Conservation (phyloP, 352 stramenopile species). For the Globisporangium camurandrum region DNA sequence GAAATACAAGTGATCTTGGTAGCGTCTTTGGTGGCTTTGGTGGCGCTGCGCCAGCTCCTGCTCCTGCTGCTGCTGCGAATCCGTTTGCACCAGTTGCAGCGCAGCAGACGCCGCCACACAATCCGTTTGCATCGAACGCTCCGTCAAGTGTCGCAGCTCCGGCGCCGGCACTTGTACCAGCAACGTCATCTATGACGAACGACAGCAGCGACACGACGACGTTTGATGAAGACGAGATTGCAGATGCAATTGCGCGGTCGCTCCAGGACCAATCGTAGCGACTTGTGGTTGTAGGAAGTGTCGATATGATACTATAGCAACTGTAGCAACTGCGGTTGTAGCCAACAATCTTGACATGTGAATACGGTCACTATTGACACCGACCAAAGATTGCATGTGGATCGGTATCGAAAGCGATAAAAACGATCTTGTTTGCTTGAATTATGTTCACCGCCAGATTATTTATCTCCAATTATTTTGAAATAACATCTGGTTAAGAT, state of each 20-base stretch:
- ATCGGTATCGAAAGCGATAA: too few relatives aligned
- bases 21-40: slow-evolving; percentile 6
- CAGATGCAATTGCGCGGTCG: slow-evolving; percentile 65
- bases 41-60: slow-evolving; percentile 6
- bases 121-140: slow-evolving; percentile 25
- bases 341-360: too few relatives aligned
- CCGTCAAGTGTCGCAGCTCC: slow-evolving; percentile 1
- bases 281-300: not conserved
- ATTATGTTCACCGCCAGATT: too few relatives aligned
- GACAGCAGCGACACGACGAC: slow-evolving; percentile 14
- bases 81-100: slow-evolving; percentile 23
- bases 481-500: too few relatives aligned
- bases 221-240: slow-evolving; percentile 77
- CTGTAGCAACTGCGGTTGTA: too few relatives aligned
- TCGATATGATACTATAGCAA: not conserved
- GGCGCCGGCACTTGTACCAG: slow-evolving; percentile 22
- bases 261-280: slow-evolving; percentile 49
- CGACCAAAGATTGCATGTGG: too few relatives aligned
- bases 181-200: slow-evolving; percentile 8
- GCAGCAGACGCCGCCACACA: slow-evolving; percentile 16
- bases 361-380: too few relatives aligned
- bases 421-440: too few relatives aligned
- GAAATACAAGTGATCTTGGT: not conserved
- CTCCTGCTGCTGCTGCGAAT: slow-evolving; percentile 17
- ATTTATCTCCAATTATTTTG: too few relatives aligned